Conservation (phyloP, 176 grass and related monocot species). For the Dactylis glomerata region DNA sequence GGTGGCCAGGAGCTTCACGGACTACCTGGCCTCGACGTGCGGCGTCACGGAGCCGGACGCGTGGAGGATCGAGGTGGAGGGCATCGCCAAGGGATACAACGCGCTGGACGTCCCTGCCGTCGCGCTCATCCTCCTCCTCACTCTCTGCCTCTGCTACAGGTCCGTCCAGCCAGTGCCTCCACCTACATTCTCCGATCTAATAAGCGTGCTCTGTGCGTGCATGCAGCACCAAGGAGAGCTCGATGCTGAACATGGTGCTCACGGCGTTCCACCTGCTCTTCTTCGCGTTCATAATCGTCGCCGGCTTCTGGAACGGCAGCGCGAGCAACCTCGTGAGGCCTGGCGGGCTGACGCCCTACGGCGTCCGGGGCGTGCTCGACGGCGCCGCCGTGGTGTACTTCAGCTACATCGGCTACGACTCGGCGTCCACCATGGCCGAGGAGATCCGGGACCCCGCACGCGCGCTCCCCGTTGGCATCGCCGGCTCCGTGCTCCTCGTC, state of each 20-base stretch:
- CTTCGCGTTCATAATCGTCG: conserved; percentile 76
- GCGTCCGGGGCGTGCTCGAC: conserved; percentile 66
- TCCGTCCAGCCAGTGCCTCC: conserved; percentile 1
- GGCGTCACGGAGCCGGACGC: conserved; percentile 56
- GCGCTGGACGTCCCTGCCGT: conserved; percentile 75
- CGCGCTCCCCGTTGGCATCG: conserved; percentile 81
- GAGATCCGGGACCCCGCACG: conserved; percentile 72
- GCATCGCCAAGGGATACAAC: conserved; percentile 75
- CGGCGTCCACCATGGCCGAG: conserved; percentile 95
- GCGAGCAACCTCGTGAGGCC: conserved; percentile 55
- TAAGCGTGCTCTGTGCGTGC: not conserved
- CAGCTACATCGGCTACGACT: conserved; percentile 98
- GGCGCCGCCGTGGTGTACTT: conserved; percentile 89
- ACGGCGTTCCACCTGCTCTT: conserved; percentile 82
- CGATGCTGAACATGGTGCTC: conserved; percentile 81
- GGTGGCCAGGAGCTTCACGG: conserved; percentile 93
- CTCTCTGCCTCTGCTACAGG: conserved; percentile 83
- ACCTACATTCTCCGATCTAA: not conserved
- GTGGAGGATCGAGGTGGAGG: conserved; percentile 69
- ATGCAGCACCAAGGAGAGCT: conserved; percentile 90
- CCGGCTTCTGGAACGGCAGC: conserved; percentile 68
- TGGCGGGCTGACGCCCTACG: conserved; percentile 68
- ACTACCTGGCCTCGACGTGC: conserved; percentile 80
- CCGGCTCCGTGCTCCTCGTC: conserved; percentile 74
- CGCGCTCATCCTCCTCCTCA: conserved; percentile 65